Evolutionary conservation across 805 yeast species (phyloP).

Genomic region (Candida xyloterini): DNA sequence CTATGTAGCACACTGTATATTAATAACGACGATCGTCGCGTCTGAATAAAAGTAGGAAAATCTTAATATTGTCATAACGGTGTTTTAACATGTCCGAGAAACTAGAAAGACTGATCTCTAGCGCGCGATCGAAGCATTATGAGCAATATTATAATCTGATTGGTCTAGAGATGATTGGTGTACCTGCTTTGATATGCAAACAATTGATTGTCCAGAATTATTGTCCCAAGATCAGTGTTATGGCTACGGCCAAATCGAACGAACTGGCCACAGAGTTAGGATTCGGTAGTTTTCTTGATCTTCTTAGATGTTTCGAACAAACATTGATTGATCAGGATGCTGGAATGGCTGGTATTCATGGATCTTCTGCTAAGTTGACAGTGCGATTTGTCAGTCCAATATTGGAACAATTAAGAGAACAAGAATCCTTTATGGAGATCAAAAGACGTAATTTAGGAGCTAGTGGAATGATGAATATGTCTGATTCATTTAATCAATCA

Average conservation of each 20-base stretch:
- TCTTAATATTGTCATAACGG: background rate
- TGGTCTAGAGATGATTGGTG: slow-evolving; percentile 26
- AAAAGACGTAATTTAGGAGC: slow-evolving; percentile 15
- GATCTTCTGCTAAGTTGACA: slow-evolving; percentile 19
- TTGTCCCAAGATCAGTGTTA: slow-evolving; percentile 34
- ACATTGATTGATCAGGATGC: slow-evolving; percentile 20
- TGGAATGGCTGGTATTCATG: slow-evolving; percentile 11
- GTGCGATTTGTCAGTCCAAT: slow-evolving; percentile 30
- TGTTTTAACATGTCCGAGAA: slow-evolving; percentile 9
- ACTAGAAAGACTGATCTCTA: slow-evolving; percentile 14
- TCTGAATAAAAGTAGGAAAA: slow-evolving; percentile 3
- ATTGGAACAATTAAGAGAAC: slow-evolving; percentile 23
- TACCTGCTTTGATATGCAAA: slow-evolving; percentile 27
- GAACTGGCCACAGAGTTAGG: slow-evolving; percentile 21
- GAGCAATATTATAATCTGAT: slow-evolving; percentile 18
- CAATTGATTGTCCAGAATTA: slow-evolving; percentile 29
- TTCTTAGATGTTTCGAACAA: slow-evolving; percentile 31
- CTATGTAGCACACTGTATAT: slow-evolving; percentile 5
- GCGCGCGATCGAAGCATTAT: slow-evolving; percentile 20
- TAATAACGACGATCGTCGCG: slow-evolving; percentile 10
- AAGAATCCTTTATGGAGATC: slow-evolving; percentile 14
- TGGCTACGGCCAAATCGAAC: slow-evolving; percentile 25
- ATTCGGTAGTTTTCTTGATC: slow-evolving; percentile 18
- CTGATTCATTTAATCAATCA: slow-evolving; percentile 11
- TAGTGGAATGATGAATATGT: slow-evolving; percentile 9